phyloP scores from a whole-genome alignment of 179 eudicot genomes.

The Camellia oleifera region DNA sequence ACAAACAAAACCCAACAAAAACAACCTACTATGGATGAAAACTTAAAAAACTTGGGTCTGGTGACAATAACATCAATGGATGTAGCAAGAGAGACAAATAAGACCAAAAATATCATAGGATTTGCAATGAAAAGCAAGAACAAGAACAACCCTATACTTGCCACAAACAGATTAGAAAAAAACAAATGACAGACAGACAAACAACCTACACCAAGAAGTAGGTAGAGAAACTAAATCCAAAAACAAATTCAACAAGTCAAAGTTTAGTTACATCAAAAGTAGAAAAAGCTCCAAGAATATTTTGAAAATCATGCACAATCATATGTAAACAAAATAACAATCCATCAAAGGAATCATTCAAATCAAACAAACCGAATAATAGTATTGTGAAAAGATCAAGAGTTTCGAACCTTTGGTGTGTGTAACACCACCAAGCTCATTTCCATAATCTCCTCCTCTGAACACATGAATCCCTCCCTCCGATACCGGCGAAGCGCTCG shows the following conservation, averaged over 20 bases:
- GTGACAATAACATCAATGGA: neutral
- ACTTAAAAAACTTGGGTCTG: too few species aligned
- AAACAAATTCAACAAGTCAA: slow-evolving; percentile 15
- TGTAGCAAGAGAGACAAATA: slow-evolving; percentile 21
- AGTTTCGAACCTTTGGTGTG: slow-evolving; percentile 53
- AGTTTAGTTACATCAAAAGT: slow-evolving; percentile 10
- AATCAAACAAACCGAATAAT: neutral
- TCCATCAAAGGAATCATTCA: slow-evolving; percentile 2
- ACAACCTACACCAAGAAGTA: slow-evolving; percentile 7
- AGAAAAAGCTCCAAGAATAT: slow-evolving; percentile 1
- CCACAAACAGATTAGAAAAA: neutral
- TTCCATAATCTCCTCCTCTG: slow-evolving; percentile 63
- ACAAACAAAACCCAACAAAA: slow-evolving; percentile 2
- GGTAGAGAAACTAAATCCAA: slow-evolving; percentile 16
- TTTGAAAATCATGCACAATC: slow-evolving; percentile 6
- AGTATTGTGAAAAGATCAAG: neutral
- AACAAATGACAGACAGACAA: neutral
- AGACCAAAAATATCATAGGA: slow-evolving; percentile 15
- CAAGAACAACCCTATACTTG: slow-evolving; percentile 11
- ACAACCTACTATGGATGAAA: neutral
- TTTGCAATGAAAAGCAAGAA: slow-evolving; percentile 8
- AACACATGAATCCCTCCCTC: slow-evolving; percentile 87
- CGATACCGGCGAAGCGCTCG: slow-evolving; percentile 76
- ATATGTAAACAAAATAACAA: neutral
- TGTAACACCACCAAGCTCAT: slow-evolving; percentile 44